phyloP scores from a whole-genome alignment of 2,329 filamentous ascomycete genomes.

The Fusarium odoratissimum region DNA sequence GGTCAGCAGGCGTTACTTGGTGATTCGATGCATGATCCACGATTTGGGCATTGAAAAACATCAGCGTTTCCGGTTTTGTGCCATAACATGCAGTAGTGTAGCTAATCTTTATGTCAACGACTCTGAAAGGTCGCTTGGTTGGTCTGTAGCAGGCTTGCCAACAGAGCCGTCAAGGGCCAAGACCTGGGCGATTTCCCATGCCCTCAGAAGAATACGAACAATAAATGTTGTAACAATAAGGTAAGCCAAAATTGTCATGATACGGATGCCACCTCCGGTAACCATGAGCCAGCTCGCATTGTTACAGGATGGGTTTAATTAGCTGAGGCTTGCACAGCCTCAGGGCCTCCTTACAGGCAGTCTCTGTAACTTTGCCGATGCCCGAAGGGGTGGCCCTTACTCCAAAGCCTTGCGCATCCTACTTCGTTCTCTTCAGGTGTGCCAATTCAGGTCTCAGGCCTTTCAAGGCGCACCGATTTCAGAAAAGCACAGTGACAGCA shows the following conservation, averaged over 20 bases:
- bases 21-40: slow-evolving; percentile 21
- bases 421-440: slow-evolving; percentile 17
- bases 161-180: slow-evolving; percentile 17
- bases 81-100: slow-evolving; percentile 20
- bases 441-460: not conserved
- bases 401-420: slow-evolving; percentile 5
- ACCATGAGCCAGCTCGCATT: slow-evolving; percentile 20
- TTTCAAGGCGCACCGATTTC: not conserved
- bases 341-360: not conserved
- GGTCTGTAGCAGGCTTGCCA: slow-evolving; percentile 1
- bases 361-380: slow-evolving; percentile 29
- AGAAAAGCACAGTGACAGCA: not conserved
- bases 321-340: slow-evolving; percentile 39
- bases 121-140: slow-evolving; percentile 16
- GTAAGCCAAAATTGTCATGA: not conserved
- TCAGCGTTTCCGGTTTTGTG: slow-evolving; percentile 25
- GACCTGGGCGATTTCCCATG: slow-evolving; percentile 4
- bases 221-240: slow-evolving; percentile 1
- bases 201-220: not conserved
- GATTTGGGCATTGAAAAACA: slow-evolving; percentile 7
- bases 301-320: slow-evolving; percentile 38
- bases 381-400: slow-evolving; percentile 20
- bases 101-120: slow-evolving; percentile 24
- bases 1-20: slow-evolving; percentile 6
- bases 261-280: slow-evolving; percentile 10